phyloP scores from a whole-genome alignment of 768 basidiomycete species.

The Thelephora ganbajun region DNA sequence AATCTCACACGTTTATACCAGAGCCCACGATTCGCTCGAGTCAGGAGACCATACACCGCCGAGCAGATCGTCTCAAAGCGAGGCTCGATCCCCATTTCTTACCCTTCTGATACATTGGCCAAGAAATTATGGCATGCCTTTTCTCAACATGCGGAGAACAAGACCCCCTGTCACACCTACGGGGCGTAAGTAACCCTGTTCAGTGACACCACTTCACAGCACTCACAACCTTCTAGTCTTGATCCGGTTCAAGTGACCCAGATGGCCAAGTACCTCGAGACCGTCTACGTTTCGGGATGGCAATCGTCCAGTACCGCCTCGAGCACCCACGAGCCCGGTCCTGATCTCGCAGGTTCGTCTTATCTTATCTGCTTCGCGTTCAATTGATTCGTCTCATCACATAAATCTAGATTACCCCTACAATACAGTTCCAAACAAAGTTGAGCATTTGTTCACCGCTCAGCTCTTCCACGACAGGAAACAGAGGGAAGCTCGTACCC shows the following conservation, averaged over 20 bases:
- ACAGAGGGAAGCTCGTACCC: conserved; percentile 71
- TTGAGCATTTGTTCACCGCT: conserved; percentile 94
- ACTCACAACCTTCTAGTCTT: conserved; percentile 37
- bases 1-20: conserved; percentile 16
- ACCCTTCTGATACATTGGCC: conserved; percentile 73
- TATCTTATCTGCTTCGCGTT: background rate
- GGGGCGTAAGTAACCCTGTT: conserved; percentile 71
- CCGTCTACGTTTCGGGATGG: conserved; percentile 97
- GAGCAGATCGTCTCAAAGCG: conserved; percentile 89
- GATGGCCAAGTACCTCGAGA: conserved; percentile 98
- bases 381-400: background rate
- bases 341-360: conserved; percentile 82
- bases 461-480: conserved; percentile 99
- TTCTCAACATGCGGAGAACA: conserved; percentile 57
- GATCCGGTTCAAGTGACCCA: conserved; percentile 97
- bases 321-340: conserved; percentile 90
- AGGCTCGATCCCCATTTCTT: conserved; percentile 72
- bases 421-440: conserved; percentile 98
- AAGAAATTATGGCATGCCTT: conserved; percentile 80
- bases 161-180: conserved; percentile 88
- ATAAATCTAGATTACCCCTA: conserved; percentile 73
- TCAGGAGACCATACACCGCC: conserved; percentile 87
- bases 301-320: conserved; percentile 90
- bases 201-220: background rate
- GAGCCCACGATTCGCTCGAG: conserved; percentile 77